A percentile compares a stretch with the other conserved stretches of the same genome.
Evolutionary conservation across 2,329 filamentous ascomycete species (phyloP).

Genomic region (Fusarium humuli): DNA sequence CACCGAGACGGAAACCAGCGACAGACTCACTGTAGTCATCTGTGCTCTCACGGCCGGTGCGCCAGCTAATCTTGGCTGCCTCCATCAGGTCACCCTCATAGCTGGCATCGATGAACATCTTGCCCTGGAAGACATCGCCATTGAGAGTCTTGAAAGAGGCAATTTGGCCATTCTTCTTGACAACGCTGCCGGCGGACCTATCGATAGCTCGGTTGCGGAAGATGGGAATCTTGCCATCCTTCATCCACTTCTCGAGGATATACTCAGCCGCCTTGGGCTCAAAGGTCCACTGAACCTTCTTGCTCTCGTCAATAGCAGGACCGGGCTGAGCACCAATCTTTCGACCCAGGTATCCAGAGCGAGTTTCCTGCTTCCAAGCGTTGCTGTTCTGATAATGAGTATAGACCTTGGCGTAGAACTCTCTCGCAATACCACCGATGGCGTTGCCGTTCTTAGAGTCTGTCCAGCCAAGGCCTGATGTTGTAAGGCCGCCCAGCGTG

Average conservation of each 20-base stretch:
- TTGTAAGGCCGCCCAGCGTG: conserved; percentile 35
- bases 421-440: conserved; percentile 38
- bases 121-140: conserved; percentile 24
- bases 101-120: conserved; percentile 41
- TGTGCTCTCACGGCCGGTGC: conserved; percentile 30
- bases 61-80: conserved; percentile 30
- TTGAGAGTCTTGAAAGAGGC: conserved; percentile 28
- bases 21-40: conserved; percentile 26
- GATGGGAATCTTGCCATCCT: conserved; percentile 33
- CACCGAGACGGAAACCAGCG: conserved; percentile 24
- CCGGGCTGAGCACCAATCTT: conserved; percentile 37
- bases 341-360: conserved; percentile 19
- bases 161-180: conserved; percentile 29
- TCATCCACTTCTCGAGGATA: conserved; percentile 35
- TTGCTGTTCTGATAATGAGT: conserved; percentile 23
- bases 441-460: conserved; percentile 38
- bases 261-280: conserved; percentile 38
- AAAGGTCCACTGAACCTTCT: conserved; percentile 40
- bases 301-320: conserved; percentile 32
- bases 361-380: conserved; percentile 32
- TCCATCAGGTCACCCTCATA: conserved; percentile 42
- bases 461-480: conserved; percentile 39
- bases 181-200: conserved; percentile 17
- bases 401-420: conserved; percentile 35
- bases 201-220: conserved; percentile 34